phyloP scores from a whole-genome alignment of 2,329 filamentous ascomycete species.

The Aspergillus versicolor region DNA sequence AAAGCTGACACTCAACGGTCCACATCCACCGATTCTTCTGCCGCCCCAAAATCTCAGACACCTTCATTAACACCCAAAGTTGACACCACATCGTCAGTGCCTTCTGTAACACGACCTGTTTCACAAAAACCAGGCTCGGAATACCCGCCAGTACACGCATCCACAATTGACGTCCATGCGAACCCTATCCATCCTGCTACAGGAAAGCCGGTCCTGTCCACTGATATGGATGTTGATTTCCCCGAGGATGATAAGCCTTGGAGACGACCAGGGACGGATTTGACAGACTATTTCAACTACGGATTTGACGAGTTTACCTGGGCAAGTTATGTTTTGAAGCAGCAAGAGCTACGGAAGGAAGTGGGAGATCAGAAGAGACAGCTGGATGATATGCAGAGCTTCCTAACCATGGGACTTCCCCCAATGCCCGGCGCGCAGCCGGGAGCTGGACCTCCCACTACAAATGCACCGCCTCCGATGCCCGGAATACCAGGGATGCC shows the following conservation, averaged over 20 bases:
- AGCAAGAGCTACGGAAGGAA: slow-evolving; percentile 74
- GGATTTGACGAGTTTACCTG: slow-evolving; percentile 98
- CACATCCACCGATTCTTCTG: slow-evolving; percentile 32
- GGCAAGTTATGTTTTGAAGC: slow-evolving; percentile 89
- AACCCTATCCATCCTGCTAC: slow-evolving; percentile 73
- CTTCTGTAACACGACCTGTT: slow-evolving; percentile 35
- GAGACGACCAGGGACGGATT: slow-evolving; percentile 89
- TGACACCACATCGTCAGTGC: slow-evolving; percentile 32
- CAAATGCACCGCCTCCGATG: slow-evolving; percentile 34
- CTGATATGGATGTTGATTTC: slow-evolving; percentile 72
- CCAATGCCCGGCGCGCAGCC: slow-evolving; percentile 41
- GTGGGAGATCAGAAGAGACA: slow-evolving; percentile 77
- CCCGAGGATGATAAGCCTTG: slow-evolving; percentile 86
- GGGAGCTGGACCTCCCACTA: slow-evolving; percentile 27
- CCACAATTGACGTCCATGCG: slow-evolving; percentile 79
- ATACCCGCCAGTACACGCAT: slow-evolving; percentile 69
- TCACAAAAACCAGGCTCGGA: slow-evolving; percentile 58
- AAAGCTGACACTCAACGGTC: slow-evolving; percentile 37
- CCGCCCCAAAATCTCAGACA: slow-evolving; percentile 35
- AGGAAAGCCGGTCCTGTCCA: slow-evolving; percentile 78
- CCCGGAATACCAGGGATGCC: slow-evolving; percentile 46
- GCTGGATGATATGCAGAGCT: slow-evolving; percentile 60
- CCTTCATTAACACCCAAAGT: slow-evolving; percentile 31
- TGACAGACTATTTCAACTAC: slow-evolving; percentile 98
- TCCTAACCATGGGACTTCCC: slow-evolving; percentile 54